These are phyloP conservation scores for Candida andamanensis DNA, from an alignment of 805 yeast genomes.

Conservation along the genomic window DNA sequence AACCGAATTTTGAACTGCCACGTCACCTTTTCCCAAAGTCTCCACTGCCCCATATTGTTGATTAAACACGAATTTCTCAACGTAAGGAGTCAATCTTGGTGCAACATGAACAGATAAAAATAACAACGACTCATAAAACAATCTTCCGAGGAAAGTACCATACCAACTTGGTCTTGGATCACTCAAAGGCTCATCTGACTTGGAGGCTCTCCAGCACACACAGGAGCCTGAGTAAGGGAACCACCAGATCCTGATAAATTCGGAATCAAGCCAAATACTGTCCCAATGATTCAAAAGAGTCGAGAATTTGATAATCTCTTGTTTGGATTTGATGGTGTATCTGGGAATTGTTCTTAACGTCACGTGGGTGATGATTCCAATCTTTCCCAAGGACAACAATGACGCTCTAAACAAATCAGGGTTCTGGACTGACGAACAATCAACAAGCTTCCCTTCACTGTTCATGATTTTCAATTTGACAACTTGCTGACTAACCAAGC, in stretches of 20 bases:
- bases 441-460: conserved; percentile 67
- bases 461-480: conserved; percentile 73
- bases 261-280: conserved; percentile 80
- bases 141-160: conserved; percentile 74
- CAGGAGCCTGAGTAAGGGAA: conserved; percentile 87
- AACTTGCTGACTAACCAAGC: conserved; percentile 81
- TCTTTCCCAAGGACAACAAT: conserved; percentile 78
- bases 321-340: conserved; percentile 73
- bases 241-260: conserved; percentile 95
- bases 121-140: conserved; percentile 71
- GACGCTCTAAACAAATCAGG: conserved; percentile 75
- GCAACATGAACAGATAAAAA: conserved; percentile 71
- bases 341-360: conserved; percentile 81
- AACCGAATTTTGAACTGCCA: conserved; percentile 74
- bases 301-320: conserved; percentile 76
- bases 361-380: conserved; percentile 83
- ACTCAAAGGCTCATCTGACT: conserved; percentile 60
- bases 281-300: conserved; percentile 71
- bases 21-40: conserved; percentile 54
- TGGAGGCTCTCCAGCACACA: conserved; percentile 85
- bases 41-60: conserved; percentile 80
- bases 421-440: conserved; percentile 61
- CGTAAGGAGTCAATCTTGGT: conserved; percentile 75
- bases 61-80: conserved; percentile 79
- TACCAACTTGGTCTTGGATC: conserved; percentile 75